A percentile compares a stretch with the other conserved stretches of the same genome.
Evolutionary conservation across 768 basidiomycete species (phyloP).

Genomic region (Ramaria sp.): DNA sequence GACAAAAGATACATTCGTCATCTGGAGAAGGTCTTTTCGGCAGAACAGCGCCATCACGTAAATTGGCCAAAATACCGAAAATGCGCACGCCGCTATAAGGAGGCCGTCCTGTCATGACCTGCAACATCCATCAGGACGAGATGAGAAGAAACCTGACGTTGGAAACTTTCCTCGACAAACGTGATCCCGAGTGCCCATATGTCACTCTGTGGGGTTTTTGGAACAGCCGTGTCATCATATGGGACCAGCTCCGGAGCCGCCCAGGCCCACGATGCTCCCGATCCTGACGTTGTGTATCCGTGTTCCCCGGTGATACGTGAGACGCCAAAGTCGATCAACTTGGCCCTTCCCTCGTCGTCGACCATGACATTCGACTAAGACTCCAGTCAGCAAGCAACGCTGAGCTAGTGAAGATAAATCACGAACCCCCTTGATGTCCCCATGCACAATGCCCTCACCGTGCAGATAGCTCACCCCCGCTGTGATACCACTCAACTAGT

Average conservation of each 20-base stretch:
- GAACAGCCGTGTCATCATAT: not conserved
- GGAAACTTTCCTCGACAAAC: not conserved
- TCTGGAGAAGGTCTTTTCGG: not conserved
- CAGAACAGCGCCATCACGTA: not conserved
- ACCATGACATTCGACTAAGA: conserved; percentile 4
- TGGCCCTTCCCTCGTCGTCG: not conserved
- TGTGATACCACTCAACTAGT: not conserved
- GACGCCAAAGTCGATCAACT: conserved; percentile 3
- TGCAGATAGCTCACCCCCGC: conserved; percentile 3
- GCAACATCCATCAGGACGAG: not conserved
- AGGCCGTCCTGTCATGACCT: conserved; percentile 2
- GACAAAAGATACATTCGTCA: not conserved
- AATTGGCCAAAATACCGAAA: not conserved
- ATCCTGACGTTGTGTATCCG: conserved; percentile 1
- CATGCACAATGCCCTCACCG: not conserved
- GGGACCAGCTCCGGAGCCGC: conserved; percentile 3
- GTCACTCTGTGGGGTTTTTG: not conserved
- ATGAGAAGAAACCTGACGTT: not conserved
- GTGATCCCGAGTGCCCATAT: not conserved
- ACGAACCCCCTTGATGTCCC: conserved; percentile 6
- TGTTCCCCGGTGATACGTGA: conserved; percentile 3
- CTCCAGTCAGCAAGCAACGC: not conserved
- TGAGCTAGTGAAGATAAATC: not conserved
- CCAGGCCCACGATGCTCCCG: conserved; percentile 2
- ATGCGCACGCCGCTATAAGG: not conserved